Evolutionary conservation across 164 flowering plant genomes (phyloP), one percentile per base, ranked within the genome.

Genomic region (Berberis thunbergii): DNA sequence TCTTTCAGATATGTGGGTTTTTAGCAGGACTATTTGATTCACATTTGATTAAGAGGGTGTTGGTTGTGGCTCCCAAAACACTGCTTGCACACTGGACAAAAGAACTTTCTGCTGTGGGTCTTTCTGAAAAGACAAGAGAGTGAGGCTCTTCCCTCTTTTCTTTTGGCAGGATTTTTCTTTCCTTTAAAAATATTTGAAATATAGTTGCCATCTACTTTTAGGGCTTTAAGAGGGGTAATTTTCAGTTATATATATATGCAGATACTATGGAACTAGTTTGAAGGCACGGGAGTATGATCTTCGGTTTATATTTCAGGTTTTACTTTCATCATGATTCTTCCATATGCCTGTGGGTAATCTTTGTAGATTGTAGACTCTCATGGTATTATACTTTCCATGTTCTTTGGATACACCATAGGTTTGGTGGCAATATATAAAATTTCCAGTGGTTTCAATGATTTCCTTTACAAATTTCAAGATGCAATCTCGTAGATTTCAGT

Each of bases 31-130:
- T 95, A 45, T 95, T 86, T 57, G 74, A 81, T 68, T 95, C 97
- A 4, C 44, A 67, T 66, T 78, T 95, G 80, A 83, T 91, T 13
- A 86, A 78, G 71, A 84, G 99, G 76, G 99, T 70, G 4, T 49
- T 95, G 74, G 67, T 95, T 70, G 99, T 95, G 66, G 89, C 96
- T 64, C 99, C 99, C 3, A 95, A 89, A 76, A 95, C 99, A 10
- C 78, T 95, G 52, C 81, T 95, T 26, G 64, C 94, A 58, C 99
- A 95, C 63, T 95, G 97, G 99, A 77, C 84, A 46, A 91, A 88
- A 73, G 99, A 95, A 62, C 73, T 95, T 64, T 69, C 94, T 54
- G 73, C 49, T 66, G 97, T 91, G 64, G 97, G 96, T 12, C 94
- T 95, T 58, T 81, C 94, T 40, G 73, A 73, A 59, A 85, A 75